Base-by-base conservation (phyloP, 2,329 filamentous ascomycete species). In the Emericellopsis atlantica region DNA sequence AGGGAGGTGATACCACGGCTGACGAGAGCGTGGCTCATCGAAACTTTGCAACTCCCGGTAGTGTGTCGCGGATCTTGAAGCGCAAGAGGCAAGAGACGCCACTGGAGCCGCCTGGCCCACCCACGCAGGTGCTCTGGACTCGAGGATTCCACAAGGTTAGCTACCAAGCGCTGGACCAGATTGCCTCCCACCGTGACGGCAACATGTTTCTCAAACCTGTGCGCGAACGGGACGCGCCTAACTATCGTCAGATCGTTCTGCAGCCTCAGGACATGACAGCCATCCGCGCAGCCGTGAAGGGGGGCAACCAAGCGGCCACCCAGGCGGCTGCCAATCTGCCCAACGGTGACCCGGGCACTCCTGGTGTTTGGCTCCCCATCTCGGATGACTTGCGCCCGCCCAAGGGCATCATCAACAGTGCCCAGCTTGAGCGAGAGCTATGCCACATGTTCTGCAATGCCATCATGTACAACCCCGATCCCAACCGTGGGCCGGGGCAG, bases 371-470 rank as follows among this genome's bases (percentile, higher is more conserved):
- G 68, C 63, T 90, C 6, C 78, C 84, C 8, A 73, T 84, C 43
- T 82, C 76, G 2, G 74, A 81, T 39, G 86, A 95, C 43, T 68
- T 95, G 22, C 71, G 90, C 3, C 86, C 90, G 3, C 90, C 92
- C 0, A 85, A 80, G 51, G 86, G 81, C 16, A 95, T 96, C 51
- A 85, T 96, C 59, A 96, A 96, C 59, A 89, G 84, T 39, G 79
- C 83, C 2, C 92, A 96, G 57, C 71, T 96, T 14, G 90, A 96
- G 60, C 86, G 88, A 49, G 90, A 96, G 58, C 67, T 96, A 10
- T 86, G 93, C 51, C 84, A 93, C 51, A 95, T 96, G 85, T 95
- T 96, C 58, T 87, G 88, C 49, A 96, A 96, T 54, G 90, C 92
- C 15, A 84, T 95, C 60, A 96, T 98, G 92, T 98, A 95, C 67